Conservation (phyloP, 345 rosid species). For the Cardamine occulta region DNA sequence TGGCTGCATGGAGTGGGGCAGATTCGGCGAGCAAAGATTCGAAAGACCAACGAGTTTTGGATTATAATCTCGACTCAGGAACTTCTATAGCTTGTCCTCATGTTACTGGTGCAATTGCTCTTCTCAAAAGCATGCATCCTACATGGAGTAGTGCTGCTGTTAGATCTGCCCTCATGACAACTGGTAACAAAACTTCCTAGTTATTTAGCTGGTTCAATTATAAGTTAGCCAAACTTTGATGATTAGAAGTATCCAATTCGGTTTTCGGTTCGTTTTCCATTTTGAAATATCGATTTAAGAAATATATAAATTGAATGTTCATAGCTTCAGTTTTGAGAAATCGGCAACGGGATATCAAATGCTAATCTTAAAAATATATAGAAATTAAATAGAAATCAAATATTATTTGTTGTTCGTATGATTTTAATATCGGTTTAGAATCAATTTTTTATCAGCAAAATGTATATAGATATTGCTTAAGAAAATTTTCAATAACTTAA, state of each 20-base stretch:
- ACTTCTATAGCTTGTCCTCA: slow-evolving; percentile 92
- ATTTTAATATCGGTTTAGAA: too few relatives aligned
- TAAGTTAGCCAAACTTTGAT: not conserved
- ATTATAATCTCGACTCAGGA: slow-evolving; percentile 61
- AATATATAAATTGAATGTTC: too few relatives aligned
- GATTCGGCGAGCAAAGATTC: slow-evolving; percentile 43
- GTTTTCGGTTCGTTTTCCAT: not conserved
- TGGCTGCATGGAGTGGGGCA: slow-evolving; percentile 76
- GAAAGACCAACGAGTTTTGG: slow-evolving; percentile 45
- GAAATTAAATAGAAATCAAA: too few relatives aligned
- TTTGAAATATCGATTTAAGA: not conserved
- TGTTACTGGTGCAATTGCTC: slow-evolving; percentile 67
- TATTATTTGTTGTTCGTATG: too few relatives aligned
- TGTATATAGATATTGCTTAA: too few relatives aligned
- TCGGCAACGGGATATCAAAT: too few relatives aligned
- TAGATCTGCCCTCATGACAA: slow-evolving; percentile 62
- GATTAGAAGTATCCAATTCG: not conserved
- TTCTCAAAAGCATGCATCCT: slow-evolving; percentile 68
- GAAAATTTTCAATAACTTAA: too few relatives aligned
- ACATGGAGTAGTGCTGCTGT: slow-evolving; percentile 79
- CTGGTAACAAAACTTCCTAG: slow-evolving; percentile 21
- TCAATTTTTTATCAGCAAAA: too few relatives aligned
- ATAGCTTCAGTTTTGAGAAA: too few relatives aligned
- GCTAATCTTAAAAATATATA: too few relatives aligned
- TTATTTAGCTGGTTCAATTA: too few relatives aligned